These are phyloP conservation scores for Globisporangium uncinulatum DNA, from an alignment of 352 stramenopile species.

Conservation along the genomic window DNA sequence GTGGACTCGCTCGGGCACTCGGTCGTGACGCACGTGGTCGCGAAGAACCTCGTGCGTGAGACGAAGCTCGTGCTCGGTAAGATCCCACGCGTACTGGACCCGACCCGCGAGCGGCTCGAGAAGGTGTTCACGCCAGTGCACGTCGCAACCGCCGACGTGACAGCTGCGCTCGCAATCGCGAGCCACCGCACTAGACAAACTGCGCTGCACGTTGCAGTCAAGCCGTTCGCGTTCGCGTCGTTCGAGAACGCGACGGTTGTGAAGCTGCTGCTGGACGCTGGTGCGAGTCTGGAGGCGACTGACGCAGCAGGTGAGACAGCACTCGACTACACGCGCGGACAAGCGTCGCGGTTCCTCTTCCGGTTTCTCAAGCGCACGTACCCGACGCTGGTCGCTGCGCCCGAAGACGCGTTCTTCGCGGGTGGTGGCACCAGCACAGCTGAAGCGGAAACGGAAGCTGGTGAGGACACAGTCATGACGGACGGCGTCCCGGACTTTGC, in stretches of 20 bases:
- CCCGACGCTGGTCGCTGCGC: constrained; percentile 19
- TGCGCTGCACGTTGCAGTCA: constrained; percentile 52
- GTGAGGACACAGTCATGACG: constrained; percentile 24
- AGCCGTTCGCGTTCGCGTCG: constrained; percentile 48
- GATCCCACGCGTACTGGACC: constrained; percentile 35
- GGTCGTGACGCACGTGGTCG: constrained; percentile 53
- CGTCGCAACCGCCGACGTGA: constrained; percentile 33
- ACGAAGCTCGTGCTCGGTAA: constrained; percentile 38
- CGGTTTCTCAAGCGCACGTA: constrained; percentile 36
- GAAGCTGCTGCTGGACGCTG: constrained; percentile 35
- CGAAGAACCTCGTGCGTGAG: constrained; percentile 41
- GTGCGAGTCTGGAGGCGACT: constrained; percentile 26
- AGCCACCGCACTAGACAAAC: constrained; percentile 47
- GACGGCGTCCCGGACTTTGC: constrained; percentile 29
- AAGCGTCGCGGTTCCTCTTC: constrained; percentile 54
- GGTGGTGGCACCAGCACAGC: not conserved
- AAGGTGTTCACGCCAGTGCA: constrained; percentile 37
- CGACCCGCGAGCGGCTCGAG: constrained; percentile 20
- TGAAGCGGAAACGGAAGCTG: not conserved
- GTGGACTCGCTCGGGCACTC: constrained; percentile 52
- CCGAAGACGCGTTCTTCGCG: constrained; percentile 24
- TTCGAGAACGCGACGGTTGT: constrained; percentile 60
- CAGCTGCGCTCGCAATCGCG: constrained; percentile 27
- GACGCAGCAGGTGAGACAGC: constrained; percentile 34
- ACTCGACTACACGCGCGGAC: constrained; percentile 48